A percentile compares a stretch with the other conserved stretches of the same genome.
Evolutionary conservation across 176 grass and related monocot species (phyloP).

Genomic region (Chloris gayana): DNA sequence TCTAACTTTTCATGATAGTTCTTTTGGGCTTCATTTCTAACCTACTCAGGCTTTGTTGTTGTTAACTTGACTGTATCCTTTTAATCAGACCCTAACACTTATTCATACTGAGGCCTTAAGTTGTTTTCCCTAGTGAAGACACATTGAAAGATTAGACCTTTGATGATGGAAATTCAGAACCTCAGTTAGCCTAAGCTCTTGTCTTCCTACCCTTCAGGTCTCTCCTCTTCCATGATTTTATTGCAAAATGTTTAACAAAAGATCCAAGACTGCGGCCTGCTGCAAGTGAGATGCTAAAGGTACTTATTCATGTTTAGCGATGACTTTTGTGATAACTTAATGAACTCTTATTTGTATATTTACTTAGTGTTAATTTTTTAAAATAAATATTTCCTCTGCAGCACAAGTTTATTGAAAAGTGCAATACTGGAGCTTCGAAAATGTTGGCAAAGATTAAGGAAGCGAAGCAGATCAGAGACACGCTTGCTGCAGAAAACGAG

Average conservation of each 20-base stretch:
- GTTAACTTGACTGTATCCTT: constrained; percentile 21
- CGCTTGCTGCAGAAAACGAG: constrained; percentile 57
- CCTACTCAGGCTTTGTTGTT: not conserved
- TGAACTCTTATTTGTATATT: constrained; percentile 28
- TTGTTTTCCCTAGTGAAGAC: constrained; percentile 29
- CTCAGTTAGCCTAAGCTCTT: constrained; percentile 23
- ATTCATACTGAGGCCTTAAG: constrained; percentile 16
- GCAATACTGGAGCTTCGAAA: constrained; percentile 90
- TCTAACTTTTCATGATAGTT: not conserved
- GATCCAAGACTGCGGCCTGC: constrained; percentile 90
- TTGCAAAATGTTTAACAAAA: constrained; percentile 99
- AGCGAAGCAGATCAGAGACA: constrained; percentile 80
- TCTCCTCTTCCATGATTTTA: constrained; percentile 99
- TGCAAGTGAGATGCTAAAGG: constrained; percentile 96
- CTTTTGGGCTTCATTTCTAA: not conserved
- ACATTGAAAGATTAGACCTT: constrained; percentile 21
- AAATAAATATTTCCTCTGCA: constrained; percentile 33
- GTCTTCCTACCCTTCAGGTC: constrained; percentile 65
- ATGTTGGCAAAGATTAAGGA: constrained; percentile 93
- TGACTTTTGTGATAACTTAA: constrained; percentile 24
- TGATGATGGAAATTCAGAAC: constrained; percentile 24
- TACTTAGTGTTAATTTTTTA: constrained; percentile 1
- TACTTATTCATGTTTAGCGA: constrained; percentile 42
- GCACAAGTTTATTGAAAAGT: constrained; percentile 99
- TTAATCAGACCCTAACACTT: not conserved